These are phyloP conservation scores for Macroventuria anomochaeta DNA, from an alignment of 2,329 filamentous ascomycete genomes.

Conservation along the genomic window DNA sequence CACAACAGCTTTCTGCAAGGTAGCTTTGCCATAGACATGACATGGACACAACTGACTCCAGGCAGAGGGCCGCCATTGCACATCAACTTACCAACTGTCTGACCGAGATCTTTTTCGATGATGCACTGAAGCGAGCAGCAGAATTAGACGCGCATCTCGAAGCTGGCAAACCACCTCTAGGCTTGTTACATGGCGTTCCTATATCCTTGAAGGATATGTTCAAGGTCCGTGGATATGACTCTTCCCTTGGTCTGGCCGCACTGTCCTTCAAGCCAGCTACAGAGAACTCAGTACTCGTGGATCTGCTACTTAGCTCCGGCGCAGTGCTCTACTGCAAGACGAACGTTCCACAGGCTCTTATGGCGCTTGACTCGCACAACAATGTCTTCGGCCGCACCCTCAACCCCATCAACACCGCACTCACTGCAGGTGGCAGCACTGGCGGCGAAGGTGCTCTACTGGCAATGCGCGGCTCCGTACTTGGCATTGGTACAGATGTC, in stretches of 20 bases:
- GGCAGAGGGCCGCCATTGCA: constrained; percentile 54
- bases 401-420: constrained; percentile 56
- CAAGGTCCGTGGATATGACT: constrained; percentile 55
- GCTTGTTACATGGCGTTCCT: constrained; percentile 56
- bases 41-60: not conserved
- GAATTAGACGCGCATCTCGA: constrained; percentile 52
- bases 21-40: constrained; percentile 12
- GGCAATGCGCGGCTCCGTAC: constrained; percentile 55
- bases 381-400: constrained; percentile 56
- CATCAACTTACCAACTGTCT: constrained; percentile 55
- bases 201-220: constrained; percentile 59
- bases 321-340: constrained; percentile 62
- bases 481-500: constrained; percentile 63
- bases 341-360: constrained; percentile 62
- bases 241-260: constrained; percentile 51
- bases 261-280: constrained; percentile 53
- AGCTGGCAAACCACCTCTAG: constrained; percentile 49
- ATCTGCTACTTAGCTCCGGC: constrained; percentile 53
- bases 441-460: constrained; percentile 62
- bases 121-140: constrained; percentile 44
- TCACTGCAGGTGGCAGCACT: constrained; percentile 61
- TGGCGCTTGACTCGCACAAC: constrained; percentile 61
- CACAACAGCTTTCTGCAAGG: constrained; percentile 54
- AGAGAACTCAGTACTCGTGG: constrained; percentile 51
- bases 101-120: constrained; percentile 49